Base-by-base conservation (phyloP, 2,329 filamentous ascomycete genomes). In the Phyllosticta citrichinensis region DNA sequence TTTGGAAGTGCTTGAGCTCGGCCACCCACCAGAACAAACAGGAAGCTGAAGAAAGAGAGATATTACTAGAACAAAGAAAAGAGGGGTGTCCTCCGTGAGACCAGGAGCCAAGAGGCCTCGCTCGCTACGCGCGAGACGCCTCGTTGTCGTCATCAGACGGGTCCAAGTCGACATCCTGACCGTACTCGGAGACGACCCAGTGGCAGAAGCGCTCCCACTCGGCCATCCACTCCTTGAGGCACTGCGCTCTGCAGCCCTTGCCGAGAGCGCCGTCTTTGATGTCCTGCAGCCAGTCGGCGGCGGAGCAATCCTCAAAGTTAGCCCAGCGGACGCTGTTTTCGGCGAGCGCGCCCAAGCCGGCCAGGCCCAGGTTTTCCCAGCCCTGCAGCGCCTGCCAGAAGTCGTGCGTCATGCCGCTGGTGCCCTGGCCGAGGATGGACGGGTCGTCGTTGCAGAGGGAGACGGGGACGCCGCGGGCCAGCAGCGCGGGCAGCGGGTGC, bases 251-350 rank as follows among this genome's bases (percentile, higher is more conserved):
- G 58, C 87, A 66, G 0, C 89, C 85, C 55, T 79, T 77, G 1
- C 91, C 92, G 63, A 87, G 77, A 52, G 86, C 86, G 0, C 90
- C 92, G 64, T 88, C 84, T 62, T 83, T 86, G 65, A 97, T 81
- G 60, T 85, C 88, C 60, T 83, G 80, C 22, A 80, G 74, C 91
- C 92, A 97, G 54, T 87, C 83, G 8, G 84, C 81, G 11, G 82
- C 73, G 20, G 75, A 81, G 71, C 91, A 85, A 66, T 97, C 91
- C 70, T 96, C 91, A 67, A 92, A 95, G 22, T 87, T 88, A 9
- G 91, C 87, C 90, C 91, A 97, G 51, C 89, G 82, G 53, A 97
- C 85, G 65, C 90, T 95, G 70, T 96, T 97, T 79, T 97, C 91
- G 0, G 91, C 93, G 67, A 99, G 80, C 62, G 87, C 88, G 0